Conservation (phyloP, 352 stramenopile genomes). For the Globisporangium spiculum region DNA sequence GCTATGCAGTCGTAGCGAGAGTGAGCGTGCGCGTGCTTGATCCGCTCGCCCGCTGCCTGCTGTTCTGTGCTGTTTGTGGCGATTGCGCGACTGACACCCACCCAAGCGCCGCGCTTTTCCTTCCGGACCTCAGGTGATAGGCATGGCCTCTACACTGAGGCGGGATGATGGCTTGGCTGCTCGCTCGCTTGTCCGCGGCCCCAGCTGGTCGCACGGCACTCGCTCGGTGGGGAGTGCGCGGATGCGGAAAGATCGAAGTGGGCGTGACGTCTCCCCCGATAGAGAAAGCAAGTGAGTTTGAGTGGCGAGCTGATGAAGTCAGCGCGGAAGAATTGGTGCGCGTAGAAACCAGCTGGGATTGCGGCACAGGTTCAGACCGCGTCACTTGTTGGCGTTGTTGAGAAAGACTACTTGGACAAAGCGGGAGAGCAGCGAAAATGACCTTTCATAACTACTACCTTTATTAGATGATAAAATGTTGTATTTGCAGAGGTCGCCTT, state of each 20-base stretch:
- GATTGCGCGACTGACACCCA: conserved; percentile 4
- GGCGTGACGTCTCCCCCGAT: background rate
- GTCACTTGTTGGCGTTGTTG: background rate
- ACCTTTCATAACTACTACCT: background rate
- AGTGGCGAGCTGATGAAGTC: background rate
- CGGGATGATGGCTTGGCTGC: background rate
- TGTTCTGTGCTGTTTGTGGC: conserved; percentile 5
- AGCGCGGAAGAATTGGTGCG: background rate
- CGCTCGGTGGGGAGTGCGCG: background rate
- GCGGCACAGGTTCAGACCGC: background rate
- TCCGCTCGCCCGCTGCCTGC: background rate
- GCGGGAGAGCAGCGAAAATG: background rate
- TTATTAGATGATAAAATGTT: no score
- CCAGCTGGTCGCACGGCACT: conserved; percentile 8
- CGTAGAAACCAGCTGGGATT: background rate
- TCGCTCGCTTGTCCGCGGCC: background rate
- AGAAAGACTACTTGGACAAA: background rate
- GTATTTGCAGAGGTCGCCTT: no score
- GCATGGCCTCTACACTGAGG: background rate
- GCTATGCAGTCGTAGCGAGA: background rate
- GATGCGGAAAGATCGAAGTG: background rate
- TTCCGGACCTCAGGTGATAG: background rate
- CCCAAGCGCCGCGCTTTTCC: background rate
- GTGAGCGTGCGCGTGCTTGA: background rate
- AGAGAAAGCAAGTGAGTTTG: background rate